Conservation (phyloP, 768 basidiomycete genomes). For the Rhodotorula graminis region DNA sequence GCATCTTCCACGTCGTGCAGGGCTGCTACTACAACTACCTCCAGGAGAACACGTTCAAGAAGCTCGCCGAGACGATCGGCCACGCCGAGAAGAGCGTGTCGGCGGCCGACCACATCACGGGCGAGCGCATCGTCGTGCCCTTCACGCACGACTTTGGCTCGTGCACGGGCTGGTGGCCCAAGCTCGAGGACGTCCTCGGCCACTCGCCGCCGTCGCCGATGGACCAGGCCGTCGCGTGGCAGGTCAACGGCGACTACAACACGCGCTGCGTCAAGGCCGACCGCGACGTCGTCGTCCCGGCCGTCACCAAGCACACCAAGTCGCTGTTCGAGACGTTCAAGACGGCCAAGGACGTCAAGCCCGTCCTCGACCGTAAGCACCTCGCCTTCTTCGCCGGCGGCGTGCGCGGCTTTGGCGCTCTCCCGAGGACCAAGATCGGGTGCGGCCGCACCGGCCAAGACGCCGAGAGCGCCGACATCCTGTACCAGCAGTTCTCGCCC, state of each 20-base stretch:
- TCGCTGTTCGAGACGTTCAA: conserved; percentile 34
- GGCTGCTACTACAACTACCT: conserved; percentile 42
- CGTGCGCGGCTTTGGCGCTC: conserved; percentile 38
- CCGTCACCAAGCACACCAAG: conserved; percentile 38
- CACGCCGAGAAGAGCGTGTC: conserved; percentile 35
- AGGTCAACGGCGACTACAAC: conserved; percentile 42
- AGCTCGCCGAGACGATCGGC: conserved; percentile 38
- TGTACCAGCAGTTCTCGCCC: conserved; percentile 38
- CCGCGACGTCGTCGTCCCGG: conserved; percentile 41
- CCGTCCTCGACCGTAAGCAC: conserved; percentile 27
- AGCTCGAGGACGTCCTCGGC: conserved; percentile 38
- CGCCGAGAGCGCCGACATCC: conserved; percentile 13
- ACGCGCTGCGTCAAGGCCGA: conserved; percentile 43
- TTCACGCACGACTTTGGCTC: conserved; percentile 43
- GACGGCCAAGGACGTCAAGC: conserved; percentile 19
- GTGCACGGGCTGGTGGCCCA: conserved; percentile 42
- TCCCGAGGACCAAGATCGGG: conserved; percentile 38
- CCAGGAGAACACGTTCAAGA: conserved; percentile 41
- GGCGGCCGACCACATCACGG: conserved; percentile 25
- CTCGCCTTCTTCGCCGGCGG: conserved; percentile 42
- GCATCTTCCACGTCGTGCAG: conserved; percentile 2
- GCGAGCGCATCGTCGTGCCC: conserved; percentile 38
- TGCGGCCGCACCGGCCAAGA: conserved; percentile 30
- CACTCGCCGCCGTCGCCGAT: conserved; percentile 41
- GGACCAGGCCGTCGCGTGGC: conserved; percentile 41